Evolutionary conservation across 108 stramenopile genomes (phyloP).

Genomic region (Conticribra guillardii): DNA sequence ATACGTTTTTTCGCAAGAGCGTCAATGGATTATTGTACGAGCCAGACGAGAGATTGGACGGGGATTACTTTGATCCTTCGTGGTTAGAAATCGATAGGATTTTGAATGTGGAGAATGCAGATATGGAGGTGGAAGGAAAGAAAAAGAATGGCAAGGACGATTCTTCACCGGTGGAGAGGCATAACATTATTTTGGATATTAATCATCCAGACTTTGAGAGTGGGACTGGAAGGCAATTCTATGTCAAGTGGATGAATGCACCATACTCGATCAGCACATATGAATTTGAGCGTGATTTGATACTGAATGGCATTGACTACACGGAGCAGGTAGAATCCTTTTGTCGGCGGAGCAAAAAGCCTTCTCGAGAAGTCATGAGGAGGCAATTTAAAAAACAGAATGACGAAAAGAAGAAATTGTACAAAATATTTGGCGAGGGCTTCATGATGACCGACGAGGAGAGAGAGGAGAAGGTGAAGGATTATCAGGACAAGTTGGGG

Average conservation of each 20-base stretch:
- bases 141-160: conserved; percentile 18
- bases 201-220: conserved; percentile 63
- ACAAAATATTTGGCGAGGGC: conserved; percentile 78
- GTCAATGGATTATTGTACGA: conserved; percentile 66
- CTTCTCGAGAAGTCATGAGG: conserved; percentile 50
- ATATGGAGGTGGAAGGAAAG: conserved; percentile 22
- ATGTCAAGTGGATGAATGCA: conserved; percentile 80
- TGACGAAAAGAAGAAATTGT: conserved; percentile 52
- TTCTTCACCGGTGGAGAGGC: conserved; percentile 16
- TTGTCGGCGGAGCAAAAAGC: conserved; percentile 58
- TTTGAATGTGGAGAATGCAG: conserved; percentile 53
- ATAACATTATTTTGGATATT: conserved; percentile 76
- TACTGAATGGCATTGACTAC: conserved; percentile 77
- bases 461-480: conserved; percentile 51
- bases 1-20: conserved; percentile 78
- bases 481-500: conserved; percentile 62
- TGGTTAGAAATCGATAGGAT: conserved; percentile 80
- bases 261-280: conserved; percentile 70
- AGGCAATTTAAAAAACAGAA: conserved; percentile 33
- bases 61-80: conserved; percentile 89
- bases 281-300: conserved; percentile 89
- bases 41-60: conserved; percentile 86
- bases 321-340: conserved; percentile 56
- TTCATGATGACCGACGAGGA: conserved; percentile 36
- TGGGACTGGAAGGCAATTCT: conserved; percentile 77